A percentile compares a stretch with the other conserved stretches of the same genome.
These are phyloP conservation scores for Brachypodium distachyon DNA, from an alignment of 202 grass and related monocot species.

Conservation along the genomic window DNA sequence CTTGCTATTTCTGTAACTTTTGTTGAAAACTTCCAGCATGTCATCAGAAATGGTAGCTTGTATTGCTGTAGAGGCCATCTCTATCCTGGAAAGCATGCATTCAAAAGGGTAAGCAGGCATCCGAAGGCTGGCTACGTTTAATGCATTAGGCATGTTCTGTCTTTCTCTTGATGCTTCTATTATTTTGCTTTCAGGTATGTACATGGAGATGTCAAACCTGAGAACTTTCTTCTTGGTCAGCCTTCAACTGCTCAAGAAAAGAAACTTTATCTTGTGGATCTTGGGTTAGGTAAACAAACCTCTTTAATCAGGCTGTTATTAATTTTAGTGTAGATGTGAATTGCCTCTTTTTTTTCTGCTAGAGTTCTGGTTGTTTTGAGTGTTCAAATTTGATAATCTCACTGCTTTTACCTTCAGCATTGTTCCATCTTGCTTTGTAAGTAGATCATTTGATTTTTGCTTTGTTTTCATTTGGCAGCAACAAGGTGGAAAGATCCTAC, in stretches of 20 bases:
- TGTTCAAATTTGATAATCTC: neutral
- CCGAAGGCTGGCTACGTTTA: neutral
- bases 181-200: slow-evolving; percentile 37
- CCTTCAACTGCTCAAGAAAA: slow-evolving; percentile 77
- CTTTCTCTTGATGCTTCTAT: neutral
- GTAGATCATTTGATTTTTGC: neutral
- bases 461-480: slow-evolving; percentile 47
- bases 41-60: slow-evolving; percentile 71
- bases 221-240: slow-evolving; percentile 73
- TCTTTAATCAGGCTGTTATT: neutral
- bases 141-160: neutral
- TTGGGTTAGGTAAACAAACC: slow-evolving; percentile 63
- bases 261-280: slow-evolving; percentile 85
- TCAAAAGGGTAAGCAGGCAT: slow-evolving; percentile 53
- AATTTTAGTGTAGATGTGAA: neutral
- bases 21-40: slow-evolving; percentile 43
- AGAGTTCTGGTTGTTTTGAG: neutral
- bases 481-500: slow-evolving; percentile 66
- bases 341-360: neutral
- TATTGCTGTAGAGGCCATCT: slow-evolving; percentile 63
- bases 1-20: slow-evolving; percentile 8
- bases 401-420: neutral
- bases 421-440: neutral
- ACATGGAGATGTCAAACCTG: slow-evolving; percentile 78
- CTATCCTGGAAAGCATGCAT: slow-evolving; percentile 73